Evolutionary conservation across 495 filamentous ascomycete species (phyloP), one percentile per base, ranked within the genome.

Genomic region (Aspergillus wentii): DNA sequence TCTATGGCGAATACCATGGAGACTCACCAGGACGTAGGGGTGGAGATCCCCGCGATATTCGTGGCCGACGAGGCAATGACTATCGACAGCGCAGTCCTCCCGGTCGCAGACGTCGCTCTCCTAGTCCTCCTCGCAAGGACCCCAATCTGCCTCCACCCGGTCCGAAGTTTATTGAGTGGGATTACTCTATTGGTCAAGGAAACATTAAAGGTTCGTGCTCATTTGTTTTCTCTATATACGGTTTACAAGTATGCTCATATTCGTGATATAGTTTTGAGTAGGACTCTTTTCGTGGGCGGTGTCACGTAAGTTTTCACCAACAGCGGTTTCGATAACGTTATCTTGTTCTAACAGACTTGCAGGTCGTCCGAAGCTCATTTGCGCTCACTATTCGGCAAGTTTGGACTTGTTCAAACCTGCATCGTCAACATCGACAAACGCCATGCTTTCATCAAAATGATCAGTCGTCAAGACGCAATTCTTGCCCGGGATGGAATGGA

Each of bases 381-480:
- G 32, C 78, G 86, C 16, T 68, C 64, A 17, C 77, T 89, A 18
- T 96, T 99, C 52, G 64, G 68, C 49, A 77, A 76, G 16, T 95
- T 79, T 53, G 92, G 92, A 31, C 61, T 79, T 30, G 94, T 99
- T 1, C 92, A 99, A 53, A 94, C 89, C 8, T 95, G 89, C 61
- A 99, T 99, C 43, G 91, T 96, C 52, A 95, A 97, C 63, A 82
- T 83, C 41, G 94, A 97, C 48, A 97, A 95, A 63, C 85, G 92
- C 16, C 94, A 97, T 64, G 92, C 92, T 9, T 99, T 99, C 52
- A 90, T 99, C 45, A 99, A 99, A 62, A 97, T 99, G 92, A 75
- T 89, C 40, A 86, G 75, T 38, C 88, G 94, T 17, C 68, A 75
- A 19, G 89, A 96, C 55, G 90, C 92, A 8, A 74, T 95, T 18